phyloP scores from a whole-genome alignment of 2,329 filamentous ascomycete species.

The Fusarium pseudoanthophilum region DNA sequence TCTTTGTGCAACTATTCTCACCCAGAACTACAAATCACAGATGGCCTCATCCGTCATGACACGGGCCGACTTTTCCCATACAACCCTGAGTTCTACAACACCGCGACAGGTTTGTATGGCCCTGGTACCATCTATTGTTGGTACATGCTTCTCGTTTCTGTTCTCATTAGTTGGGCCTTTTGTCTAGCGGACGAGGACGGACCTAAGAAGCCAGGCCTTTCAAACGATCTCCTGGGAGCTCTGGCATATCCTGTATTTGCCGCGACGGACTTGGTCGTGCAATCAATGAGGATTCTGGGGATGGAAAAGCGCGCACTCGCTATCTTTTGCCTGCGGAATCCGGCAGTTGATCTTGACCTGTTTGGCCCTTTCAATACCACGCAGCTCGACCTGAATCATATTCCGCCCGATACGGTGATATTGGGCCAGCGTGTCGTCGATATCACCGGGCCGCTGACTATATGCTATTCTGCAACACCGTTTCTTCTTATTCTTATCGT shows the following conservation, averaged over 20 bases:
- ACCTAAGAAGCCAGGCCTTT: not conserved
- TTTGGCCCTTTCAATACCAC: not conserved
- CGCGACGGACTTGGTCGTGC: not conserved
- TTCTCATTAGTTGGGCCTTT: not conserved
- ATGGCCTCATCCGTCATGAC: not conserved
- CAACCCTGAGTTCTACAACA: constrained; percentile 20
- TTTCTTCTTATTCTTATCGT: not conserved
- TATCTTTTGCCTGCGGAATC: constrained; percentile 1
- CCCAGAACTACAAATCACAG: constrained; percentile 5
- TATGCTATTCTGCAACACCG: not conserved
- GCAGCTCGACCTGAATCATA: not conserved
- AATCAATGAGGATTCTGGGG: not conserved
- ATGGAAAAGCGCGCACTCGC: not conserved
- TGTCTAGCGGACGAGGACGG: not conserved
- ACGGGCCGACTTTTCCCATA: not conserved
- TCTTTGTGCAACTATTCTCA: constrained; percentile 24
- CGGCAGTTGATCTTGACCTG: not conserved
- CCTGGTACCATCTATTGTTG: constrained; percentile 19
- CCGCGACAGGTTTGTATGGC: constrained; percentile 2
- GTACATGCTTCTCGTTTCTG: constrained; percentile 16
- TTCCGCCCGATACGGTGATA: not conserved
- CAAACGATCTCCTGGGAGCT: constrained; percentile 10
- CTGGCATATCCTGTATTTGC: constrained; percentile 16
- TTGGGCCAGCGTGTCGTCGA: constrained; percentile 4
- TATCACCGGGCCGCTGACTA: not conserved